phyloP scores from a whole-genome alignment of 768 basidiomycete species.

The Sarcodon sp. region DNA sequence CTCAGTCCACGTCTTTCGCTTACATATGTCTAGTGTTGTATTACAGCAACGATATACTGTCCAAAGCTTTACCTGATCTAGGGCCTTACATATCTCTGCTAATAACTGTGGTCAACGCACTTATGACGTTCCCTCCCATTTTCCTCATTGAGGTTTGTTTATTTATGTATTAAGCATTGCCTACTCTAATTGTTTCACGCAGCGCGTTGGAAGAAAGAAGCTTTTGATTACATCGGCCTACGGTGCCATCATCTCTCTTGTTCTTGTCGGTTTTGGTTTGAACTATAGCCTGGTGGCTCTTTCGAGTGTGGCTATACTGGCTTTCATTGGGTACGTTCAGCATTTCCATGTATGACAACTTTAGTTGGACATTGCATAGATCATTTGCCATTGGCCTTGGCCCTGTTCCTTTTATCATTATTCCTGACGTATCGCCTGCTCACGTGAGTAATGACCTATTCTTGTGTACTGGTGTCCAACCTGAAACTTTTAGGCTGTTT shows the following conservation, averaged over 20 bases:
- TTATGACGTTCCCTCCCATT: conserved; percentile 79
- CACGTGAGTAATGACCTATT: conserved; percentile 35
- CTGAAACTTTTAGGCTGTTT: conserved; percentile 45
- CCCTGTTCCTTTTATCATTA: conserved; percentile 86
- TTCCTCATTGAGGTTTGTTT: conserved; percentile 69
- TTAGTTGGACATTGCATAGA: conserved; percentile 21
- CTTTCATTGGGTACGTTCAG: conserved; percentile 63
- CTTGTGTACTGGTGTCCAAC: conserved; percentile 1
- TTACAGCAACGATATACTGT: conserved; percentile 83
- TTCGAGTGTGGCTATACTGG: conserved; percentile 61
- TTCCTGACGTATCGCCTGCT: conserved; percentile 78
- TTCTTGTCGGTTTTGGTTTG: conserved; percentile 59
- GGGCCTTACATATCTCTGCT: conserved; percentile 78
- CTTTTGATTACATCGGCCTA: conserved; percentile 54
- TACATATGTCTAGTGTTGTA: conserved; percentile 50
- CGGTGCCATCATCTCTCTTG: conserved; percentile 54
- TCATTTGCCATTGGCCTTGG: conserved; percentile 87
- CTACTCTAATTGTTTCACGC: neutral
- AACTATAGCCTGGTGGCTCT: conserved; percentile 44
- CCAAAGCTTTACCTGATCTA: conserved; percentile 62
- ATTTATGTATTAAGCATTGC: neutral
- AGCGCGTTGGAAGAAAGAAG: conserved; percentile 65
- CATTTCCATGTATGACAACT: neutral
- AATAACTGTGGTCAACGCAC: conserved; percentile 73
- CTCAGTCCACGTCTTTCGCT: neutral